Base-by-base conservation (phyloP, 495 filamentous ascomycete genomes). In the Baudoinia panamericana region DNA sequence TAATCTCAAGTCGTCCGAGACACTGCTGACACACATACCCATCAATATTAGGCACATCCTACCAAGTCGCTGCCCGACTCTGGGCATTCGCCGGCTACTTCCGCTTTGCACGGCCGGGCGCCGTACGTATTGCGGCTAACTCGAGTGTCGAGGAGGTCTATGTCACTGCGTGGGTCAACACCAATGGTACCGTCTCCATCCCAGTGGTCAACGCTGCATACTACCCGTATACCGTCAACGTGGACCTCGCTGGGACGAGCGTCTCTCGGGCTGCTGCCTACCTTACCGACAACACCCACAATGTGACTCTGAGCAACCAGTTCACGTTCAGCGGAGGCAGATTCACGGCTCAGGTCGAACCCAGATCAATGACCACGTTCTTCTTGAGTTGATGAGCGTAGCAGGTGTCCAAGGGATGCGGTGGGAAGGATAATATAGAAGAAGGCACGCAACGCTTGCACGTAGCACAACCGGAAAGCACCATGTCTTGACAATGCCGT, bases 1-100 rank as follows among this genome's bases (percentile, higher is more conserved):
- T n/a, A n/a, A n/a, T n/a, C n/a, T n/a, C n/a, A n/a, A n/a, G n/a
- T n/a, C n/a, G n/a, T n/a, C n/a, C n/a, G n/a, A n/a, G n/a, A n/a
- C n/a, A n/a, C n/a, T n/a, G n/a, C n/a, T n/a, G n/a, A n/a, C n/a
- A n/a, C n/a, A n/a, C n/a, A n/a, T n/a, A n/a, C n/a, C n/a, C n/a
- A n/a, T n/a, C n/a, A n/a, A n/a, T n/a, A n/a, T n/a, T n/a, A n/a
- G n/a, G 42, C 36, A 40, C 41, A 5, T 24, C 35, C 19, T 50
- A 50, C 33, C 28, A 40, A 18, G 42, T 50, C 22, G 34, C 47
- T 10, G 30, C 47, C 23, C 41, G 47, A 12, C 42, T 50, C 13
- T 50, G 47, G 47, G 47, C 47, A 9, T 45, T 50, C 30, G 30
- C 47, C 4, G 36, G 47, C 21, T 50, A 50, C 42, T 50, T 50